Evolutionary conservation across 257 asterid species (phyloP).

Genomic region (Fraxinus quadrangulata): DNA sequence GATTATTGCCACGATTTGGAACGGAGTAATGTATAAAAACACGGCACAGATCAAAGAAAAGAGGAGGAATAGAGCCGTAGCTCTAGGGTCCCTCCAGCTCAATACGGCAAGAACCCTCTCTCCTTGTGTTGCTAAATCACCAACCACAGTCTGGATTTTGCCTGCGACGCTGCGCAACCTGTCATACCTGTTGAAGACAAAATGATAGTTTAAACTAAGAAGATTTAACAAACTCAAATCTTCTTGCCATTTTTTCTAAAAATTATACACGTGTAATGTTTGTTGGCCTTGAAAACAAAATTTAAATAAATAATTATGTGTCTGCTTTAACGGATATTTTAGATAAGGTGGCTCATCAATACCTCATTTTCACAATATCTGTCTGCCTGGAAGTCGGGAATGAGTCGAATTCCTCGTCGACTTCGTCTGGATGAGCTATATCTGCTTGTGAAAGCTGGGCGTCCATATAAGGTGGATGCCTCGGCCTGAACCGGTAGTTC

Average conservation of each 20-base stretch:
- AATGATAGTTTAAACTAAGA: not conserved
- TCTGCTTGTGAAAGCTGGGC: constrained; percentile 83
- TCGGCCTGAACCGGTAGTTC: constrained; percentile 72
- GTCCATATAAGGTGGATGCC: constrained; percentile 84
- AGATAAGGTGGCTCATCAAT: not conserved
- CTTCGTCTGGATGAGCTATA: constrained; percentile 64
- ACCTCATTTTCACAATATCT: constrained; percentile 63
- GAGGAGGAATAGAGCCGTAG: constrained; percentile 68
- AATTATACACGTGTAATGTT: not conserved
- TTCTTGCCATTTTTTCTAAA: not conserved
- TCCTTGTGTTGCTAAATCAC: constrained; percentile 89
- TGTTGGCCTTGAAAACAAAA: not conserved
- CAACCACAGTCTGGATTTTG: constrained; percentile 71
- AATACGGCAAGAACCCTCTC: constrained; percentile 72
- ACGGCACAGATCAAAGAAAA: constrained; percentile 68
- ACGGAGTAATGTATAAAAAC: constrained; percentile 77
- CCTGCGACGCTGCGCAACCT: constrained; percentile 70
- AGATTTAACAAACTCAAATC: not conserved
- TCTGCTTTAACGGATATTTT: not conserved
- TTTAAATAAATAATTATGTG: too few relatives aligned
- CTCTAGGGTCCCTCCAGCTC: constrained; percentile 91
- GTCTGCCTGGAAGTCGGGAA: constrained; percentile 65
- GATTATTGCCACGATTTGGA: constrained; percentile 68
- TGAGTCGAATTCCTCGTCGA: constrained; percentile 83
- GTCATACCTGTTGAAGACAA: constrained; percentile 38